Evolutionary conservation across 345 rosid genomes (phyloP).

Genomic region (Crucihimalaya himalaica): DNA sequence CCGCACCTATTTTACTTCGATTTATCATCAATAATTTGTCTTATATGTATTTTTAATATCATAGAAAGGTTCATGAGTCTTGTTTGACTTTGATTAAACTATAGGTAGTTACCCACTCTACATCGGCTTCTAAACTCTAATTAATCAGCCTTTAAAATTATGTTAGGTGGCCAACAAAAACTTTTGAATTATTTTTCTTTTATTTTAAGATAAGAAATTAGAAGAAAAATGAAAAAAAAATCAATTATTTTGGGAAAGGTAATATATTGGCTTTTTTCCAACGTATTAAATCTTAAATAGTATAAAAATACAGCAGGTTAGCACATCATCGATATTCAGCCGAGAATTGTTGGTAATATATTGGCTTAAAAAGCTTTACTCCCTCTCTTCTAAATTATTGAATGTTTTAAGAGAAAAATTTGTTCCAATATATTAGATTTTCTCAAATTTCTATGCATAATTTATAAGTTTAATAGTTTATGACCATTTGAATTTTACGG

Average conservation of each 20-base stretch:
- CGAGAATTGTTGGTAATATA: no score
- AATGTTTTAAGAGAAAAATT: no score
- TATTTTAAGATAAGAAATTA: not conserved
- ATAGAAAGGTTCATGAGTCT: not conserved
- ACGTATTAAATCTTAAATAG: no score
- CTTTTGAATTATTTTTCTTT: not conserved
- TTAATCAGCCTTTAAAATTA: not conserved
- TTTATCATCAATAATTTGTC: slow-evolving; percentile 15
- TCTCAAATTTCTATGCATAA: no score
- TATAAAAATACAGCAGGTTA: no score
- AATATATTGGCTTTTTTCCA: not conserved
- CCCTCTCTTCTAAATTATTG: no score
- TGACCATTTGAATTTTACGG: no score
- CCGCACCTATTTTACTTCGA: slow-evolving; percentile 6
- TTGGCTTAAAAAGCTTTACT: not conserved
- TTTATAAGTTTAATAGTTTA: no score
- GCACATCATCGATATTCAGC: no score
- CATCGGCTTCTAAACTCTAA: not conserved
- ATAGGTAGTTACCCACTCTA: slow-evolving; percentile 18
- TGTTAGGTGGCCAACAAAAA: slow-evolving; percentile 25
- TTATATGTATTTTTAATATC: not conserved
- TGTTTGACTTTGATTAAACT: slow-evolving; percentile 30
- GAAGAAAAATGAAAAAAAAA: not conserved
- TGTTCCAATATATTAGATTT: no score
- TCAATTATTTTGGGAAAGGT: not conserved